Percentiles rank a stretch among this genome's conserved stretches.
These are phyloP conservation scores for Phanerodontia chrysosporium DNA, from an alignment of 768 basidiomycete species.

Conservation along the genomic window DNA sequence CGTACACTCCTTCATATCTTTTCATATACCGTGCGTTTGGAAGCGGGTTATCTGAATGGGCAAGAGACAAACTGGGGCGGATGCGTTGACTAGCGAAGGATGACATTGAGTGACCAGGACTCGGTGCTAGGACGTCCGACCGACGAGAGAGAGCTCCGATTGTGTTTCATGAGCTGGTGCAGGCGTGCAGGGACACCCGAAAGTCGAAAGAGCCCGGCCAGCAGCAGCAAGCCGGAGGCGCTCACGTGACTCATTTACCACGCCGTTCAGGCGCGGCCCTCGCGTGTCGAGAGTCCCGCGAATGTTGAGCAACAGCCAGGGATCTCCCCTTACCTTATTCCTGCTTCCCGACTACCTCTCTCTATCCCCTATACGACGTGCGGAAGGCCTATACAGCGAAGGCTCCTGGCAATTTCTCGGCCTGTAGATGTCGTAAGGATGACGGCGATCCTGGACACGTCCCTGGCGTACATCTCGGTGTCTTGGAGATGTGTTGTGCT, in stretches of 20 bases:
- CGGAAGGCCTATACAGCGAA: neutral
- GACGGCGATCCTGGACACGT: neutral
- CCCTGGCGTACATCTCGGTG: neutral
- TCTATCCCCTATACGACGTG: neutral
- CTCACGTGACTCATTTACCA: neutral
- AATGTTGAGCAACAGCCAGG: no score
- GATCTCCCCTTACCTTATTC: neutral
- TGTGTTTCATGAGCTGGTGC: neutral
- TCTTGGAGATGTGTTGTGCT: neutral
- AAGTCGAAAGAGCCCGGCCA: neutral
- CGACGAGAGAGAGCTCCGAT: neutral
- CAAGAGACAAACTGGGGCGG: neutral
- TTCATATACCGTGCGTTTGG: neutral
- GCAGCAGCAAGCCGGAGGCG: neutral
- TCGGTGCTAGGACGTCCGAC: neutral
- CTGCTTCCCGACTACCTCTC: neutral
- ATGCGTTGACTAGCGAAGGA: neutral
- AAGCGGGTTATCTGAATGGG: neutral
- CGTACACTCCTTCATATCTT: slow-evolving; percentile 5
- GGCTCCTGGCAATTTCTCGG: neutral
- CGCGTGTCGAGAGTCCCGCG: slow-evolving; percentile 1
- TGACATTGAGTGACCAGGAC: neutral
- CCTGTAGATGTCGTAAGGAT: neutral
- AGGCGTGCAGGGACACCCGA: neutral
- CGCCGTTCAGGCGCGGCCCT: neutral